A percentile compares a stretch with the other conserved stretches of the same genome.
phyloP scores from a whole-genome alignment of 495 filamentous ascomycete genomes.

The Trichoderma parareesei region DNA sequence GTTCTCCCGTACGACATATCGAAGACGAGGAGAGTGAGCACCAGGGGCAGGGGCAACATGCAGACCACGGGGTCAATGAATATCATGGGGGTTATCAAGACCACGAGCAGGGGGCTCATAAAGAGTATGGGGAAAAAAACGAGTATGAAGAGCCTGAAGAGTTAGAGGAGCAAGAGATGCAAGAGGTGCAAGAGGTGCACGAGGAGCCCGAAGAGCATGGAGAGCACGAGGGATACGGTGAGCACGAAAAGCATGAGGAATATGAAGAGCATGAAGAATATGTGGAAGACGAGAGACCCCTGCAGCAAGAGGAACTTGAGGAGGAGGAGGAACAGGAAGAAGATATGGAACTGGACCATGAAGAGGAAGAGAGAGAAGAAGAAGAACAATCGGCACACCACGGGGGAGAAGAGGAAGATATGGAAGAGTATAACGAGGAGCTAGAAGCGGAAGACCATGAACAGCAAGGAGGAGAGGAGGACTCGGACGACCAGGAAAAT shows the following conservation, averaged over 20 bases:
- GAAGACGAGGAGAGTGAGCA: slow-evolving; percentile 1
- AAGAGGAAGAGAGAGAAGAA: too few relatives aligned
- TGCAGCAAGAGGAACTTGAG: not conserved
- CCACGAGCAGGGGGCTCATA: not conserved
- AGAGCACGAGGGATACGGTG: not conserved
- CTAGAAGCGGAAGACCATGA: not conserved
- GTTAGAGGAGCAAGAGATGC: not conserved
- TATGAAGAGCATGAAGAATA: not conserved
- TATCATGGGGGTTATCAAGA: too few relatives aligned
- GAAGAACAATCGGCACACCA: too few relatives aligned
- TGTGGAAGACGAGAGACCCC: not conserved
- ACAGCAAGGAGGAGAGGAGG: not conserved
- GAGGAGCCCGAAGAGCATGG: not conserved
- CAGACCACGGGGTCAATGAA: not conserved
- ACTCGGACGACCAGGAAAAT: not conserved
- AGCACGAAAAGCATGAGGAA: not conserved
- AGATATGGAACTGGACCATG: too few relatives aligned
- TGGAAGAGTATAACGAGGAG: not conserved
- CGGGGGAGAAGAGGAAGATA: too few relatives aligned
- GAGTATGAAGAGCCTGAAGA: not conserved
- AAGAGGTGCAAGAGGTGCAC: too few relatives aligned
- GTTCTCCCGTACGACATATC: not conserved
- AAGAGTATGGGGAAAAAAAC: not conserved
- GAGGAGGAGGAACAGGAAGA: not conserved
- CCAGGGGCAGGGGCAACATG: not conserved